Base-by-base conservation (phyloP, 2,329 filamentous ascomycete species). In the Dactylellina cionopaga region DNA sequence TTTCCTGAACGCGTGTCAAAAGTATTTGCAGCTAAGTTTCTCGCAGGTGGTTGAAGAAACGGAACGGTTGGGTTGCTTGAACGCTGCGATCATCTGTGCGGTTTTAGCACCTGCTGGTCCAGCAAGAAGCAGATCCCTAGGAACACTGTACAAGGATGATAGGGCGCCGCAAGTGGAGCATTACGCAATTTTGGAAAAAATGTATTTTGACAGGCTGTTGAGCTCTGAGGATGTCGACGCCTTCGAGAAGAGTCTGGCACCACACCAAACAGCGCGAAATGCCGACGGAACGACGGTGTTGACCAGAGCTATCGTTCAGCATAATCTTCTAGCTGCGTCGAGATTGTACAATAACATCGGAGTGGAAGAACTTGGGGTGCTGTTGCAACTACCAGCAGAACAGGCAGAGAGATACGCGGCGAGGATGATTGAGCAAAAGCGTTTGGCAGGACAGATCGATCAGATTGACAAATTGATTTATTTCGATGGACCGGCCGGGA, bases 371-470 rank as follows among this genome's bases (percentile, higher is more conserved):
- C 84, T 99, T 0, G 95, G 89, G 0, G 82, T 85, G 37, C 85
- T 97, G 35, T 83, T 99, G 11, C 92, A 91, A 0, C 84, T 97
- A 3, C 87, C 91, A 68, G 87, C 87, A 0, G 90, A 91, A 55
- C 90, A 89, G 80, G 94, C 94, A 2, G 95, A 99, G 83, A 89
- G 90, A 68, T 97, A 95, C 59, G 95, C 94, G 10, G 92, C 94
- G 3, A 86, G 88, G 76, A 99, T 99, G 95, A 92, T 99, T 77
- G 93, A 98, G 83, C 93, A 97, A 80, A 92, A 92, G 7, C 88
- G 95, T 29, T 82, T 99, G 55, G 87, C 90, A 2, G 95, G 94
- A 5, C 88, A 90, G 65, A 98, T 99, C 78, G 94, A 99, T 81
- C 95, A 99, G 83, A 93, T 99, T 65, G 91, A 92, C 64, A 86